A percentile compares a stretch with the other conserved stretches of the same genome.
phyloP scores from a whole-genome alignment of 2,329 filamentous ascomycete species.

The Fusarium redolens region DNA sequence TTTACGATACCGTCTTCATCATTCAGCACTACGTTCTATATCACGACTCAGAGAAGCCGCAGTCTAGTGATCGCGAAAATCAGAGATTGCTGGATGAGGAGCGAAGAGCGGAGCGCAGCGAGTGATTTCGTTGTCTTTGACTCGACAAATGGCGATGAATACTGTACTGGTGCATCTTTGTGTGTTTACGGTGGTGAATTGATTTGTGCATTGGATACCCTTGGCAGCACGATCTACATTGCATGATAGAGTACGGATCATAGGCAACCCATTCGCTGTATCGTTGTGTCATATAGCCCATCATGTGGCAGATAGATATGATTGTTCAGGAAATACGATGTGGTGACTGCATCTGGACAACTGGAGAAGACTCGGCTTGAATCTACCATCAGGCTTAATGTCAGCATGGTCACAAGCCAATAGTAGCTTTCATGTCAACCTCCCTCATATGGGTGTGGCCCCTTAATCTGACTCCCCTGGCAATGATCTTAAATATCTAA shows the following conservation, averaged over 20 bases:
- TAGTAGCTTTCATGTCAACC: not conserved
- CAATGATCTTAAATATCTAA: not conserved
- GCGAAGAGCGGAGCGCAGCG: slow-evolving; percentile 38
- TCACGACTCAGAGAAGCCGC: slow-evolving; percentile 30
- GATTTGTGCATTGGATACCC: slow-evolving; percentile 13
- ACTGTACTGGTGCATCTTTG: not conserved
- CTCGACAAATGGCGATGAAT: not conserved
- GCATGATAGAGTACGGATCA: slow-evolving; percentile 1
- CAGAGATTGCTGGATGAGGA: slow-evolving; percentile 47
- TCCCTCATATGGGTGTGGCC: not conserved
- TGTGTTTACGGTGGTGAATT: not conserved
- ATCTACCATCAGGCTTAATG: not conserved
- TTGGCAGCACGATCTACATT: slow-evolving; percentile 1
- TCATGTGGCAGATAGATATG: not conserved
- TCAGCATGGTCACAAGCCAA: slow-evolving; percentile 3
- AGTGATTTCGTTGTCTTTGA: not conserved
- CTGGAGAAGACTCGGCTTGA: slow-evolving; percentile 4
- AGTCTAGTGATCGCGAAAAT: slow-evolving; percentile 28
- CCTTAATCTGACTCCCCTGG: not conserved
- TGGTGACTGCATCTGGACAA: not conserved
- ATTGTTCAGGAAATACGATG: not conserved
- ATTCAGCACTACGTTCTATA: slow-evolving; percentile 90
- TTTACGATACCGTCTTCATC: slow-evolving; percentile 90
- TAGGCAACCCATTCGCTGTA: not conserved
- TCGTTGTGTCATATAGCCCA: not conserved